A percentile compares a stretch with the other conserved stretches of the same genome.
Evolutionary conservation across 108 stramenopile genomes (phyloP).

Genomic region (Thalassiosira profunda): DNA sequence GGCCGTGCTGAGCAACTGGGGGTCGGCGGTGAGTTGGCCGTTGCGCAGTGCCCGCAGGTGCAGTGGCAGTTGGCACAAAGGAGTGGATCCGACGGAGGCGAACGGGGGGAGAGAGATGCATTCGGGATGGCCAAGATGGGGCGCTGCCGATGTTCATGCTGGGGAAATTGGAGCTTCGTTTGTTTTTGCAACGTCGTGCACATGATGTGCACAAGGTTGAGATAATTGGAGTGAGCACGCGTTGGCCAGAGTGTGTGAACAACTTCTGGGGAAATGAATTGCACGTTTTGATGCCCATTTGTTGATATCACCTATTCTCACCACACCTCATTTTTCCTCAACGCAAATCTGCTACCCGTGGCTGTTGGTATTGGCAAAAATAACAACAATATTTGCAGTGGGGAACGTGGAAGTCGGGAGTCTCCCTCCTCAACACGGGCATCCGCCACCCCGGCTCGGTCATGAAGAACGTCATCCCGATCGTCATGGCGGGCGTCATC

Average conservation of each 20-base stretch:
- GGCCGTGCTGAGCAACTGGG: slow-evolving; percentile 78
- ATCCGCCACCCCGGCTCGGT: slow-evolving; percentile 86
- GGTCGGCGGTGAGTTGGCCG: slow-evolving; percentile 68
- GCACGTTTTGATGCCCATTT: background rate
- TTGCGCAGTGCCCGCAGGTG: background rate
- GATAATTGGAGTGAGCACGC: too few relatives aligned
- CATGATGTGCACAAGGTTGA: too few relatives aligned
- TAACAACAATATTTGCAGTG: slow-evolving; percentile 47
- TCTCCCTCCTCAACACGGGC: slow-evolving; percentile 79
- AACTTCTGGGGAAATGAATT: background rate
- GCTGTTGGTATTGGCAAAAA: too few relatives aligned
- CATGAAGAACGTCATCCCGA: slow-evolving; percentile 93
- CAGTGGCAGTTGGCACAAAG: background rate
- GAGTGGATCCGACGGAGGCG: background rate
- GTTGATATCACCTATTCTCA: background rate
- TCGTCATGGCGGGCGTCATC: slow-evolving; percentile 94
- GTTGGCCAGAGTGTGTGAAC: background rate
- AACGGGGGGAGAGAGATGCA: background rate
- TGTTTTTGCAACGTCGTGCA: too few relatives aligned
- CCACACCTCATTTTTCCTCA: background rate
- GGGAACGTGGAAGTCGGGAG: slow-evolving; percentile 91
- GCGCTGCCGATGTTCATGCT: background rate
- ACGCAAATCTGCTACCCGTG: background rate
- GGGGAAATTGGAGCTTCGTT: too few relatives aligned
- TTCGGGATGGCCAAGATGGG: too few relatives aligned